Evolutionary conservation across 805 yeast genomes (phyloP).

Genomic region (Maudiozyma saulgeensis): DNA sequence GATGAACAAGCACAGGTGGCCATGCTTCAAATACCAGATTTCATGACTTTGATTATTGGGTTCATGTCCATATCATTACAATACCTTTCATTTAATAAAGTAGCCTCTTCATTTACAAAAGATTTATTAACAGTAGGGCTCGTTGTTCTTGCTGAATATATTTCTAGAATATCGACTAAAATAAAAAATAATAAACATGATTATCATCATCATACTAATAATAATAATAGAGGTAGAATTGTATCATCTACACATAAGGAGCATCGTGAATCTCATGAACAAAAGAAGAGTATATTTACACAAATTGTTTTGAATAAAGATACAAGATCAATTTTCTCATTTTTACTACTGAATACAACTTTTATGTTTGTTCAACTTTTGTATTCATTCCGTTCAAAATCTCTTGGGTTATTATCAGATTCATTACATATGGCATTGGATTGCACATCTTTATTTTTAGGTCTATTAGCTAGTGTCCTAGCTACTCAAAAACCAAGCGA

Average conservation of each 20-base stretch:
- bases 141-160: constrained; percentile 12
- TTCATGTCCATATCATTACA: constrained; percentile 28
- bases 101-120: constrained; percentile 7
- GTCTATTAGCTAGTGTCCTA: constrained; percentile 72
- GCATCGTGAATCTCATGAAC: background rate
- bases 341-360: constrained; percentile 72
- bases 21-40: constrained; percentile 10
- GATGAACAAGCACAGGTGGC: background rate
- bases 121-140: constrained; percentile 13
- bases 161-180: constrained; percentile 1
- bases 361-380: constrained; percentile 92
- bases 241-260: background rate
- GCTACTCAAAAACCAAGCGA: constrained; percentile 51
- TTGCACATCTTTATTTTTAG: constrained; percentile 82
- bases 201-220: too few species aligned
- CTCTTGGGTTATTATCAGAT: constrained; percentile 84
- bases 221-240: background rate
- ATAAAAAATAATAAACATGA: background rate
- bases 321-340: constrained; percentile 82
- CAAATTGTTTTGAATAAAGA: constrained; percentile 46
- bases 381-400: constrained; percentile 86
- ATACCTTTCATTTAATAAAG: constrained; percentile 26
- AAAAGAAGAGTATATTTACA: constrained; percentile 11
- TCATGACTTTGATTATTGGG: constrained; percentile 21
- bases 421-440: constrained; percentile 95